Evolutionary conservation across 2,329 filamentous ascomycete species (phyloP).

Genomic region (Claviceps monticola): DNA sequence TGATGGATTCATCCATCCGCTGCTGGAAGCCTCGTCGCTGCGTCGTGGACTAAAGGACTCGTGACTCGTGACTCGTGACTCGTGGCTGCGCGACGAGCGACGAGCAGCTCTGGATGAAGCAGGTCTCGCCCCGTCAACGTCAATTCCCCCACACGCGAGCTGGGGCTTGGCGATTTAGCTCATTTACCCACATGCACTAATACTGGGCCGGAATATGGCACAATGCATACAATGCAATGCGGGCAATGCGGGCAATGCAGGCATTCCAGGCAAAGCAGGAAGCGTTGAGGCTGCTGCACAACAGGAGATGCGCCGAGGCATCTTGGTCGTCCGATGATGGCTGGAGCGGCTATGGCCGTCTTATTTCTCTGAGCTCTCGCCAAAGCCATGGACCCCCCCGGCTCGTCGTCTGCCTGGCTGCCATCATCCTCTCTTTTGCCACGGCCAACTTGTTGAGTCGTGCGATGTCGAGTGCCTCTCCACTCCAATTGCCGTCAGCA

Average conservation of each 20-base stretch:
- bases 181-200: not conserved
- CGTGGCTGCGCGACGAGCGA: no score
- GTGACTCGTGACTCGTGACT: no score
- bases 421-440: not conserved
- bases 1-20: no score
- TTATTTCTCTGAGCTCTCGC: not conserved
- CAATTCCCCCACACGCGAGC: not conserved
- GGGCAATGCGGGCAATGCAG: not conserved
- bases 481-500: no score
- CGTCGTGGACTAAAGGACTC: no score
- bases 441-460: not conserved
- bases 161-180: not conserved
- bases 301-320: not conserved
- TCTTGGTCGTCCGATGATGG: not conserved
- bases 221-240: not conserved
- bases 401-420: not conserved
- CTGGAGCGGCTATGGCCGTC: not conserved
- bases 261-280: not conserved
- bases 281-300: not conserved
- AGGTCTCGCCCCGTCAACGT: not conserved
- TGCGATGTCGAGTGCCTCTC: no score
- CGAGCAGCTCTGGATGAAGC: not conserved
- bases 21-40: no score
- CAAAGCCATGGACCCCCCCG: not conserved
- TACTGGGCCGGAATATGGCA: constrained; percentile 1